phyloP scores from a whole-genome alignment of 352 stramenopile species.

The Aphanomyces invadans region DNA sequence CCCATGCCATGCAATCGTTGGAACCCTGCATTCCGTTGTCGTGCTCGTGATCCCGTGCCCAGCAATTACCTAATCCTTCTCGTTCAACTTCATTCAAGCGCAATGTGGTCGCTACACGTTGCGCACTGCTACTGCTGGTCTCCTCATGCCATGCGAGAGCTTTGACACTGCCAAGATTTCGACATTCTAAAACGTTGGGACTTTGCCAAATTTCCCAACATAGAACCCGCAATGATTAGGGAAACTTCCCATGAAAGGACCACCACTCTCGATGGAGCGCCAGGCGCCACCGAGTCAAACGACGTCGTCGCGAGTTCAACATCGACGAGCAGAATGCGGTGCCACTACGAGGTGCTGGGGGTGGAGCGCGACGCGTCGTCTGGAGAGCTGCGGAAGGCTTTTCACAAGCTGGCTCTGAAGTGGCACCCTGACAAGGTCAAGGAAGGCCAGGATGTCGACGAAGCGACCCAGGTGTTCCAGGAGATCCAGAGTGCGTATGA shows the following conservation, averaged over 20 bases:
- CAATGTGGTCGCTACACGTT: no score
- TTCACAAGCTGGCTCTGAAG: conserved; percentile 58
- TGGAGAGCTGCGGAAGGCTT: conserved; percentile 69
- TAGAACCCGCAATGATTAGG: no score
- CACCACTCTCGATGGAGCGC: background rate
- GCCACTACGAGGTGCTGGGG: conserved; percentile 77
- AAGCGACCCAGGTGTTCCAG: conserved; percentile 75
- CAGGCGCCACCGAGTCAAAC: background rate
- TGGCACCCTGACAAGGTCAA: conserved; percentile 84
- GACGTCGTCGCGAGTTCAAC: background rate
- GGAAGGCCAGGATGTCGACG: conserved; percentile 57
- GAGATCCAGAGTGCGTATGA: conserved; percentile 82
- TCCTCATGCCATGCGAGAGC: no score
- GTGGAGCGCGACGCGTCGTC: conserved; percentile 46
- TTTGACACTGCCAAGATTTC: no score
- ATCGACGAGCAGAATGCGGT: conserved; percentile 41
- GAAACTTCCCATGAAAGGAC: background rate
- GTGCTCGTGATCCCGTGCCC: no score
- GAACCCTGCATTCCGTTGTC: no score
- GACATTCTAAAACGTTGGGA: no score
- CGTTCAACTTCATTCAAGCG: no score
- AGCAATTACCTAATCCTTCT: no score
- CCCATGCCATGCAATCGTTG: no score
- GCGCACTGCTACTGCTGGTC: no score
- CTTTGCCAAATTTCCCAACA: no score